phyloP scores from a whole-genome alignment of 2,329 filamentous ascomycete species.

The Fusarium decemcellulare region DNA sequence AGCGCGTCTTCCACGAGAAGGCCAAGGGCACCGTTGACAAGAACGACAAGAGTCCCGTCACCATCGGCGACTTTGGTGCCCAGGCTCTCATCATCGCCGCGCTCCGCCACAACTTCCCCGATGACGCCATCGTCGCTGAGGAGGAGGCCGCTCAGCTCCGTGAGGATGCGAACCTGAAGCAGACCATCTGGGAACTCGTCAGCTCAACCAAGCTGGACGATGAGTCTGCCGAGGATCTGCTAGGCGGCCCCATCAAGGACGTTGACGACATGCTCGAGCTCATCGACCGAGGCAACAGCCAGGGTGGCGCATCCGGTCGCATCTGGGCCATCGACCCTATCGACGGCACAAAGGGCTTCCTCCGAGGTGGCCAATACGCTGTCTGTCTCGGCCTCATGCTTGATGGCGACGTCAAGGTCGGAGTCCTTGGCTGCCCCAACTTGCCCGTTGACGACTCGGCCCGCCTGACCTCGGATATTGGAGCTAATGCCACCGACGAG shows the following conservation, averaged over 20 bases:
- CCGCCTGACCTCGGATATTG: constrained; percentile 74
- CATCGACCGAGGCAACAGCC: constrained; percentile 78
- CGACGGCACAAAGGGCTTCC: constrained; percentile 97
- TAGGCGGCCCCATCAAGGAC: constrained; percentile 77
- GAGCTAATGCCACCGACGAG: constrained; percentile 79
- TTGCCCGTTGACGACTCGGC: constrained; percentile 86
- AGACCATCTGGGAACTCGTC: constrained; percentile 86
- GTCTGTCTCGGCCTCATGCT: constrained; percentile 94
- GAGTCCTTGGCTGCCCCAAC: constrained; percentile 96
- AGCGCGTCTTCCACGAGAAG: constrained; percentile 78
- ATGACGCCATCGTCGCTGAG: constrained; percentile 93
- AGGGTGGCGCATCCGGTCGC: constrained; percentile 80
- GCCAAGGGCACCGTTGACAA: constrained; percentile 93
- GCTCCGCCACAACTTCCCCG: constrained; percentile 89
- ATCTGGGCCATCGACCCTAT: constrained; percentile 99
- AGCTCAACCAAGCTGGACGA: constrained; percentile 76
- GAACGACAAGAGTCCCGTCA: constrained; percentile 96
- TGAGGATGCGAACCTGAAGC: constrained; percentile 75
- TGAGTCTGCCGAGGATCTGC: constrained; percentile 70
- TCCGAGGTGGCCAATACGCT: constrained; percentile 96
- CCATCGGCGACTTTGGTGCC: constrained; percentile 97
- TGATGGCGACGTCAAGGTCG: constrained; percentile 93
- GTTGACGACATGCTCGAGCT: constrained; percentile 77
- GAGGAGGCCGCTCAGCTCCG: constrained; percentile 90
- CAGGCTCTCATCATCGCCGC: constrained; percentile 96